Conservation (phyloP, 139 green algal species). For the Desmodesmus armatus region DNA sequence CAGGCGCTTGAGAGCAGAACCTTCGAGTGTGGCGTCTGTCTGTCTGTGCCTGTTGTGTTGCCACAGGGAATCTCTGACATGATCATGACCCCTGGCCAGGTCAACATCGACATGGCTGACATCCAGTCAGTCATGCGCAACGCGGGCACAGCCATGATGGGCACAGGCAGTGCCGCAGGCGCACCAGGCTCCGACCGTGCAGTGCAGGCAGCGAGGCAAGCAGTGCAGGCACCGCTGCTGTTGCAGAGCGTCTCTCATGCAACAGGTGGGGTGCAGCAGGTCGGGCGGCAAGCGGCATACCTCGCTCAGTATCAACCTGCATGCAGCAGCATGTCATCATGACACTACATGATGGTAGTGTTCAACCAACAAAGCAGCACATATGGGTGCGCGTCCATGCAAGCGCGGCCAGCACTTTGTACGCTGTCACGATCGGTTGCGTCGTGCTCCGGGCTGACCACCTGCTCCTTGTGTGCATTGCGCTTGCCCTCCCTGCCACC, state of each 20-base stretch:
- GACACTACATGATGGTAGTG: too few species aligned
- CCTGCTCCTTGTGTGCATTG: background rate
- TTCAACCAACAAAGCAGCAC: too few species aligned
- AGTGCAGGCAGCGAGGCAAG: slow-evolving; percentile 79
- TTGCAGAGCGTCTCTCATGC: slow-evolving; percentile 94
- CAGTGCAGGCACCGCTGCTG: slow-evolving; percentile 93
- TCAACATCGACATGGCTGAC: slow-evolving; percentile 99
- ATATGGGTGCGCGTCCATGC: too few species aligned
- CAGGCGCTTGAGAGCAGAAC: too few species aligned
- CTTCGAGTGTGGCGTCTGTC: background rate
- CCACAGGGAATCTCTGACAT: slow-evolving; percentile 99
- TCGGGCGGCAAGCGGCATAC: too few species aligned
- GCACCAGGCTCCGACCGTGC: slow-evolving; percentile 74
- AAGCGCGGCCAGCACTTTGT: too few species aligned
- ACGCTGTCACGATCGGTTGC: too few species aligned
- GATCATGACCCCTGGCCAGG: slow-evolving; percentile 97
- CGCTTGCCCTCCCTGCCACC: background rate
- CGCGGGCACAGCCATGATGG: slow-evolving; percentile 93
- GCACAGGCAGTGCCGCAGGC: slow-evolving; percentile 64
- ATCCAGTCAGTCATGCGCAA: slow-evolving; percentile 97
- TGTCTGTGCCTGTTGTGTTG: slow-evolving; percentile 6
- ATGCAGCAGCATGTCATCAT: too few species aligned
- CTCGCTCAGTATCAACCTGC: too few species aligned
- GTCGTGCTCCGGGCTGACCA: background rate
- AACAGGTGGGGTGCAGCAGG: slow-evolving; percentile 63